These are phyloP conservation scores for Erythrophleum fordii DNA, from an alignment of 306 rosid genomes.

Conservation along the genomic window DNA sequence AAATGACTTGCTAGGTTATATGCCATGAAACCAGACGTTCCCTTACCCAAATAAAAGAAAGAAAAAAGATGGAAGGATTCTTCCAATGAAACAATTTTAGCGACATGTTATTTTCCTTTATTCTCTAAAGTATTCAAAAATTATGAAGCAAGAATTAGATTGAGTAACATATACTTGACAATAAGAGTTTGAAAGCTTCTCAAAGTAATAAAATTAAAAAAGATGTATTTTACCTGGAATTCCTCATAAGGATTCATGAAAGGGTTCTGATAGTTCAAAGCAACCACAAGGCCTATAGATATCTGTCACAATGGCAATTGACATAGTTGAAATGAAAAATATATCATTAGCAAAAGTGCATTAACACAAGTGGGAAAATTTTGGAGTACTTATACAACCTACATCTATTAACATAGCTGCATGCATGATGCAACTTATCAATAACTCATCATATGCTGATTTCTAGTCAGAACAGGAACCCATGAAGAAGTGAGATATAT, in stretches of 20 bases:
- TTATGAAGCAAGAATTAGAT: constrained; percentile 20
- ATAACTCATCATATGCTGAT: constrained; percentile 24
- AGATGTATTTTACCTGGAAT: constrained; percentile 71
- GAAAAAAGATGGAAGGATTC: not conserved
- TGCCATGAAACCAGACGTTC: not conserved
- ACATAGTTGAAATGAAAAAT: constrained; percentile 31
- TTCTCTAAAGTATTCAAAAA: constrained; percentile 6
- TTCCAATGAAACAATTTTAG: not conserved
- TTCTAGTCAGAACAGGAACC: constrained; percentile 22
- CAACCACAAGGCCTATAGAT: constrained; percentile 86
- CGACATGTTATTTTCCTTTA: not conserved
- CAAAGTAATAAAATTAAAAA: constrained; percentile 1
- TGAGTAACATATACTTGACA: constrained; percentile 16
- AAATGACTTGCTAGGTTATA: constrained; percentile 8
- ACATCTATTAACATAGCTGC: constrained; percentile 23
- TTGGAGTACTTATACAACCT: constrained; percentile 8
- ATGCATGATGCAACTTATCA: not conserved
- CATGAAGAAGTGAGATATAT: constrained; percentile 12
- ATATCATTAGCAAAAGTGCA: constrained; percentile 21
- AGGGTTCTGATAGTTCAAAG: constrained; percentile 87
- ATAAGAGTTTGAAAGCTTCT: not conserved
- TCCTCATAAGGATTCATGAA: constrained; percentile 89
- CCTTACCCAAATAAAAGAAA: not conserved
- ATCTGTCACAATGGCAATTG: constrained; percentile 58
- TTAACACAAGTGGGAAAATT: not conserved